Evolutionary conservation across 225 moss, liverwort and hornwort genomes (phyloP).

Genomic region (Bryoerythrophyllum caledonicum): DNA sequence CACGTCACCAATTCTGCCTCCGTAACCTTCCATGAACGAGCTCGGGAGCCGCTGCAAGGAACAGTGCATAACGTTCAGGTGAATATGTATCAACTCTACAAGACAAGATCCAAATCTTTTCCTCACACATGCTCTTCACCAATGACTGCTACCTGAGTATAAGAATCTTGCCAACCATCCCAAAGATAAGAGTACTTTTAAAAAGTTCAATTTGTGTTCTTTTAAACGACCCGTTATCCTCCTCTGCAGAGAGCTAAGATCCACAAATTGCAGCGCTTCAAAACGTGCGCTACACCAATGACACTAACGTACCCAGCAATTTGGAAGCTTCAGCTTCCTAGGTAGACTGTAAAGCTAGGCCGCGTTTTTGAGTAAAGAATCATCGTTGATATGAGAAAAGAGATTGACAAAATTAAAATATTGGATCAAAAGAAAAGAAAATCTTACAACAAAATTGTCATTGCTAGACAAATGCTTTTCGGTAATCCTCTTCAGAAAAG

Average conservation of each 20-base stretch:
- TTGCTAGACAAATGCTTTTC: slow-evolving; percentile 37
- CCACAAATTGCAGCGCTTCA: no score
- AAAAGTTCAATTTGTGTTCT: no score
- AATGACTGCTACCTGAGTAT: neutral
- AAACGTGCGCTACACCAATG: no score
- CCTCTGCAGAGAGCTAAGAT: no score
- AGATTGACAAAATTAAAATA: slow-evolving; percentile 2
- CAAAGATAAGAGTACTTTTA: no score
- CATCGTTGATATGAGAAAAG: neutral
- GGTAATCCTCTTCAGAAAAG: slow-evolving; percentile 42
- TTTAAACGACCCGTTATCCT: no score
- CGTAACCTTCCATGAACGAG: slow-evolving; percentile 45
- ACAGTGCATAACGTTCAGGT: slow-evolving; percentile 14
- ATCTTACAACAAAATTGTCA: slow-evolving; percentile 39
- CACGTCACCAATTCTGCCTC: slow-evolving; percentile 37
- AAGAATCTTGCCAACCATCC: no score
- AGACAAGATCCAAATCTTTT: slow-evolving; percentile 8
- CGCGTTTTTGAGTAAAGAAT: neutral
- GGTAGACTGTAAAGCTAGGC: no score
- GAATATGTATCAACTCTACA: neutral
- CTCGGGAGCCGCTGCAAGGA: slow-evolving; percentile 50
- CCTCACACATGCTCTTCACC: slow-evolving; percentile 4
- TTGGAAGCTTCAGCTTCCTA: slow-evolving; percentile 8
- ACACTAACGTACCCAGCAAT: no score
- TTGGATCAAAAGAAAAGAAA: slow-evolving; percentile 4